Evolutionary conservation across 768 basidiomycete genomes (phyloP), one percentile per base, ranked within the genome.

Genomic region (Lactifluus echinatus): DNA sequence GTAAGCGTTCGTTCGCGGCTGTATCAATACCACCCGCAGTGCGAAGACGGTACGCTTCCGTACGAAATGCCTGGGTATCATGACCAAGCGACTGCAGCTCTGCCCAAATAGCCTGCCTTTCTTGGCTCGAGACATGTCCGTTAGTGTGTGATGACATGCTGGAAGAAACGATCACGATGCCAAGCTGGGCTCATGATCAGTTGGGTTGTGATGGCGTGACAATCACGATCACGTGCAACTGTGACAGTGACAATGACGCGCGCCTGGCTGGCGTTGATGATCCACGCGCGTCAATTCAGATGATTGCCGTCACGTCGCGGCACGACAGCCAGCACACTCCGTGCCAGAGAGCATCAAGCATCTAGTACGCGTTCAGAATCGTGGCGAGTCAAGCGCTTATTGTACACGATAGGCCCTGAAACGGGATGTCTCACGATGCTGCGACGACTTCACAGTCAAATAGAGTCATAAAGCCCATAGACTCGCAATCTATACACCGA

Each of bases 401-500:
- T 31, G n/a, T 31, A 49, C 17, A 49, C 45, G 48, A 8, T 45
- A 24, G 33, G 17, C 0, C 24, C 23, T 1, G 36, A 48, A 23
- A 23, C 5, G 33, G 17, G 26, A 54, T 59, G 58, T 19, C 34
- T 15, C 28, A 36, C 5, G 19, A 23, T 40, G 43, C 29, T 12
- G 31, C 42, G 19, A 29, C 43, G 23, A 40, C n/a, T 4, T 50
- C 57, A 26, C 33, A 15, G 19, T 44, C 33, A 24, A 50, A 19
- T 3, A 23, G 5, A 4, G 53, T 23, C 7, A 80, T 81, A 61
- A 73, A 69, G 34, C 75, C 85, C 4, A 93, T 97, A 62, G 91
- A 94, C 65, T 71, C 73, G 2, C 70, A 77, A 4, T 89, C 93
- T 3, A 76, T 94, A 10, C 96, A 98, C 69, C 77, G 81, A 53